These are phyloP conservation scores for Nitzschia putrida DNA, from an alignment of 108 stramenopile genomes.

Conservation along the genomic window DNA sequence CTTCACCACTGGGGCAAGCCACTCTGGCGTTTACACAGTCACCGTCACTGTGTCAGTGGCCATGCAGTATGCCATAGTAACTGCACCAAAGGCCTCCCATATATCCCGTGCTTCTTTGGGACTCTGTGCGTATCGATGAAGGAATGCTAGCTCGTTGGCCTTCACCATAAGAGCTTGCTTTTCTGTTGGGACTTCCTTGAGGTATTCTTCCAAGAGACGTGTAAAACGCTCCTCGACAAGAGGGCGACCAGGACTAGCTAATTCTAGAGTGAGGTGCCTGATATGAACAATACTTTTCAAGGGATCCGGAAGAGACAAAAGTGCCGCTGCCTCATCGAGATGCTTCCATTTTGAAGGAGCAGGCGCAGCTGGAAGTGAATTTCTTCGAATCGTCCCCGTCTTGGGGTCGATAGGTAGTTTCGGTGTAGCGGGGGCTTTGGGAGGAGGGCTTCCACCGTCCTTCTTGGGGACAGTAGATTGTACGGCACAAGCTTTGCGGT, in stretches of 20 bases:
- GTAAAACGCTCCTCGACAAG: conserved; percentile 9
- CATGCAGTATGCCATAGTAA: conserved; percentile 7
- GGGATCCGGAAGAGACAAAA: conserved; percentile 19
- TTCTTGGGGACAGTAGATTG: conserved; percentile 21
- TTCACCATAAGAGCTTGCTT: conserved; percentile 9
- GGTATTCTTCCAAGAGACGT: conserved; percentile 21
- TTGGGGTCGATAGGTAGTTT: conserved; percentile 2
- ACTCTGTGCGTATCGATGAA: conserved; percentile 25
- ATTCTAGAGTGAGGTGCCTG: conserved; percentile 22
- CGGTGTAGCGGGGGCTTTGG: background rate
- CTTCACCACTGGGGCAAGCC: no score
- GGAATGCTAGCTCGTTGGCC: conserved; percentile 8
- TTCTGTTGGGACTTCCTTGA: conserved; percentile 14
- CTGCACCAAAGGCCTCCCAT: conserved; percentile 20
- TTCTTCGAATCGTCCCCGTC: background rate
- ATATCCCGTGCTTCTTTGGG: conserved; percentile 21
- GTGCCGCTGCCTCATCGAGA: conserved; percentile 19
- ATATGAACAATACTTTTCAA: conserved; percentile 27
- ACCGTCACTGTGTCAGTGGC: background rate
- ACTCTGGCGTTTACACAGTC: background rate
- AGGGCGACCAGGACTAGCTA: background rate
- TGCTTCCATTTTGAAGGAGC: conserved; percentile 23
- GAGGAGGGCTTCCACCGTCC: conserved; percentile 9
- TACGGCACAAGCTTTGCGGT: conserved; percentile 19
- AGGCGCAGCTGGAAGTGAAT: background rate